phyloP scores from a whole-genome alignment of 352 stramenopile genomes.

The Thalassiosira oceanica region DNA sequence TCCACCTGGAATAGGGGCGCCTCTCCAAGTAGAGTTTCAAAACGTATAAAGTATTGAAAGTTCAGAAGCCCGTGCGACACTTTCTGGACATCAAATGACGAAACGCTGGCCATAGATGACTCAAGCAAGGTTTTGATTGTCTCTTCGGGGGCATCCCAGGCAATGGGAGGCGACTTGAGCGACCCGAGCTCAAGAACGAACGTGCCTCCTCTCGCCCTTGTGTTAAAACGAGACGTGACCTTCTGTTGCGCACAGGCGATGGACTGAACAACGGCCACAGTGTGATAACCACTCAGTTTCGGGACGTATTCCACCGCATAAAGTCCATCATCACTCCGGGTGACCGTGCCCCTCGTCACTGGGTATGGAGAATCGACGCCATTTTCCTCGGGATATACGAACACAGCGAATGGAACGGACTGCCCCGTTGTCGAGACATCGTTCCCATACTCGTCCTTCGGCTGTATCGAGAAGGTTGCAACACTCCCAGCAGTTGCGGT shows the following conservation, averaged over 20 bases:
- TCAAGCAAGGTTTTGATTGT: slow-evolving; percentile 81
- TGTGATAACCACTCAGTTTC: slow-evolving; percentile 84
- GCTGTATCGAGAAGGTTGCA: slow-evolving; percentile 90
- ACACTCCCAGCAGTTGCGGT: slow-evolving; percentile 86
- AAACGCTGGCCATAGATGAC: slow-evolving; percentile 55
- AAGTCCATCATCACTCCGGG: slow-evolving; percentile 11
- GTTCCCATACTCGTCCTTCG: slow-evolving; percentile 91
- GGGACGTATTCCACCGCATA: slow-evolving; percentile 81
- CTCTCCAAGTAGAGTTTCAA: slow-evolving; percentile 85
- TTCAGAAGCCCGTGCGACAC: slow-evolving; percentile 47
- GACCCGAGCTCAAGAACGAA: slow-evolving; percentile 84
- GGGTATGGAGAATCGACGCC: slow-evolving; percentile 30
- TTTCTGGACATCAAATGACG: slow-evolving; percentile 39
- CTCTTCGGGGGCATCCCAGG: slow-evolving; percentile 83
- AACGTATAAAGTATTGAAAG: slow-evolving; percentile 86
- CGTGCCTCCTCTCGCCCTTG: slow-evolving; percentile 80
- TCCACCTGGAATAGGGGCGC: slow-evolving; percentile 73
- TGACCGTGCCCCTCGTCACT: slow-evolving; percentile 18
- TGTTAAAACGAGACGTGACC: slow-evolving; percentile 84
- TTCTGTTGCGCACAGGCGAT: slow-evolving; percentile 84
- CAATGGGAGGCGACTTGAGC: slow-evolving; percentile 68
- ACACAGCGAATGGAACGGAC: slow-evolving; percentile 47
- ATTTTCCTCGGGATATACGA: slow-evolving; percentile 47
- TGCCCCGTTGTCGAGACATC: slow-evolving; percentile 59
- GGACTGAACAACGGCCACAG: slow-evolving; percentile 84